phyloP scores from a whole-genome alignment of 2,329 filamentous ascomycete genomes.

The Sarocladiaceae sp. region DNA sequence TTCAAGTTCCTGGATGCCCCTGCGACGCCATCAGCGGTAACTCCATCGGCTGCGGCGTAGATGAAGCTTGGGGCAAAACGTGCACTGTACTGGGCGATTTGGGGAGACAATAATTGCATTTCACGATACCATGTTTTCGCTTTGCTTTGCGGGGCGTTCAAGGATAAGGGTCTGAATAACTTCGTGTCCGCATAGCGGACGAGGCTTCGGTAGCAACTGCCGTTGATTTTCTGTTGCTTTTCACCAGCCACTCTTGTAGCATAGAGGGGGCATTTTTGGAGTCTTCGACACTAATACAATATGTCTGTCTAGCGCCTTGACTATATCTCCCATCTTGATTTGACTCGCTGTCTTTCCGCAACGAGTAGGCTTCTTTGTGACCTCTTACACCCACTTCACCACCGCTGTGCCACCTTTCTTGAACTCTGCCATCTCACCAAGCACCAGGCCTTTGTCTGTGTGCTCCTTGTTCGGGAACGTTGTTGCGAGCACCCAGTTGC shows the following conservation, averaged over 20 bases:
- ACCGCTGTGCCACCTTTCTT: slow-evolving; percentile 60
- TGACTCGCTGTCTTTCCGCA: background rate
- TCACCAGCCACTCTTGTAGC: no score
- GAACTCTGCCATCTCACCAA: slow-evolving; percentile 58
- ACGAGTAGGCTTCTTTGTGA: background rate
- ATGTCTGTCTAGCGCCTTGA: background rate
- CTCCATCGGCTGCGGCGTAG: slow-evolving; percentile 4
- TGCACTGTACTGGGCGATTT: background rate
- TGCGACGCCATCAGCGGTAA: slow-evolving; percentile 15
- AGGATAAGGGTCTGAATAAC: background rate
- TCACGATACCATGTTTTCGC: slow-evolving; percentile 11
- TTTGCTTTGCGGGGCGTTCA: background rate
- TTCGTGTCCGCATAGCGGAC: no score
- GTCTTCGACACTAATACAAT: background rate
- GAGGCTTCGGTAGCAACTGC: no score
- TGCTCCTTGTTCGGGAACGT: slow-evolving; percentile 81
- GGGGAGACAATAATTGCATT: slow-evolving; percentile 6
- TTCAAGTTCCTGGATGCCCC: slow-evolving; percentile 63
- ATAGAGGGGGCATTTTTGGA: no score
- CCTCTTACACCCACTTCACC: slow-evolving; percentile 48
- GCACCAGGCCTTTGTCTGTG: slow-evolving; percentile 53
- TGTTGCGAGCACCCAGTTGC: slow-evolving; percentile 70
- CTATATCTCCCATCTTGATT: background rate
- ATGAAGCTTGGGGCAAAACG: background rate
- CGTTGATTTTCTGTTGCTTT: no score